Evolutionary conservation across 257 asterid species (phyloP), one percentile per base, ranked within the genome.

Genomic region (Solanum appendiculatum): DNA sequence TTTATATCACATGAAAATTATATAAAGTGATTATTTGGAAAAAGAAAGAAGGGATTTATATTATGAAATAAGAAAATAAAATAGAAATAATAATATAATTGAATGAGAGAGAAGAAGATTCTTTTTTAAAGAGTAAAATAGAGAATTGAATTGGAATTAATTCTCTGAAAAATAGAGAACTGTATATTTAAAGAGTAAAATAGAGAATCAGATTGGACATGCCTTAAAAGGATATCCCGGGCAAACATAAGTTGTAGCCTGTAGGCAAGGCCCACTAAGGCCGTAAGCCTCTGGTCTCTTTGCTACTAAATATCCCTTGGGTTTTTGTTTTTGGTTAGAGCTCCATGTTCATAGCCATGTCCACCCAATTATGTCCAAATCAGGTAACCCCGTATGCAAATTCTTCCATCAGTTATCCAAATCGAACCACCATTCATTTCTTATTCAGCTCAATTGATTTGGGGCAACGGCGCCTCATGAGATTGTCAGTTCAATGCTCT

Each of bases 401-500:
- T 51, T 80, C 80, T 86, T 85, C 93, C n/a, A 10, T 73, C 27
- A n/a, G 12, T 56, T 87, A 54, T 69, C 74, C 25, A 58, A 70
- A 42, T 68, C 63, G 89, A 86, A 85, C 56, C 85, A 42, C n/a
- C 12, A 72, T 46, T 44, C 84, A 70, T 88, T 82, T 48, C 46
- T 84, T 33, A 13, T 5, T 13, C 27, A 86, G 78, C 60, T 56
- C 44, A 25, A 69, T 84, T 48, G 69, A 82, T 87, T 82, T 51
- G 84, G 90, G 86, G 74, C 89, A 87, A 48, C 77, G 21, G 73
- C 88, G 89, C 29, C 44, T 82, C 64, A 44, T 86, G 73, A 92
- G 88, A 87, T 88, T 91, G 48, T 87, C 88, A 36, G 90, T 92
- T 80, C 91, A 83, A 29, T 95, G 97, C 89, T 92, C 95, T 51